Percentiles rank a stretch among this genome's conserved stretches.
Evolutionary conservation across 768 basidiomycete species (phyloP).

Genomic region (Crassisporium funariophilum): DNA sequence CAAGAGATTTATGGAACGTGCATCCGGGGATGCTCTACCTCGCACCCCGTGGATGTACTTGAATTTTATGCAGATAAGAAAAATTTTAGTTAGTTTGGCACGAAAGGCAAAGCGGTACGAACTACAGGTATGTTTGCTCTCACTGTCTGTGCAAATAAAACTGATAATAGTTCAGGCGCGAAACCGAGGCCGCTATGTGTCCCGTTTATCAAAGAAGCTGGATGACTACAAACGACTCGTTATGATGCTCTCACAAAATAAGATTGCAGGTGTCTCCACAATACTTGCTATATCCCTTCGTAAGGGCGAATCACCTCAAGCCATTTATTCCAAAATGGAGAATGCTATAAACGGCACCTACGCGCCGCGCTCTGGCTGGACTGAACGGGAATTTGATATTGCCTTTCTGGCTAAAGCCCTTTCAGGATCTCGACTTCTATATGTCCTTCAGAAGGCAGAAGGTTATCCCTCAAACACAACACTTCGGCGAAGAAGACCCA

Average conservation of each 20-base stretch:
- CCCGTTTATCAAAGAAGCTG: background rate
- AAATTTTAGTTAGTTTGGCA: background rate
- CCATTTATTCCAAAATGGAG: background rate
- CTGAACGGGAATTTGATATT: constrained; percentile 21
- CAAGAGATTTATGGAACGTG: background rate
- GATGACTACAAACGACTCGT: constrained; percentile 4
- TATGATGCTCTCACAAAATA: constrained; percentile 9
- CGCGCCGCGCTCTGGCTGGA: constrained; percentile 9
- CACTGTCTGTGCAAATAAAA: background rate
- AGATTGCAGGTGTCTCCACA: constrained; percentile 7
- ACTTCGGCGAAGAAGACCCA: constrained; percentile 1
- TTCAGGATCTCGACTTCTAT: constrained; percentile 25
- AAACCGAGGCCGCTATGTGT: background rate
- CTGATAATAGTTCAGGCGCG: background rate
- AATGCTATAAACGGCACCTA: constrained; percentile 1
- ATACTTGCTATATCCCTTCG: constrained; percentile 9
- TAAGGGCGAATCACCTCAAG: constrained; percentile 1
- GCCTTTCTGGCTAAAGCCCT: constrained; percentile 24
- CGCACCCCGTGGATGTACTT: constrained; percentile 2
- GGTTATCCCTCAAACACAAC: constrained; percentile 22
- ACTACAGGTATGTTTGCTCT: background rate
- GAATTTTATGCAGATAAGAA: constrained; percentile 2
- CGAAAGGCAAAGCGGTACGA: background rate
- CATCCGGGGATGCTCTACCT: background rate
- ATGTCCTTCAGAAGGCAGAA: constrained; percentile 21